A percentile compares a stretch with the other conserved stretches of the same genome.
Evolutionary conservation across 2,329 filamentous ascomycete species (phyloP).

Genomic region (Apiospora aurea): DNA sequence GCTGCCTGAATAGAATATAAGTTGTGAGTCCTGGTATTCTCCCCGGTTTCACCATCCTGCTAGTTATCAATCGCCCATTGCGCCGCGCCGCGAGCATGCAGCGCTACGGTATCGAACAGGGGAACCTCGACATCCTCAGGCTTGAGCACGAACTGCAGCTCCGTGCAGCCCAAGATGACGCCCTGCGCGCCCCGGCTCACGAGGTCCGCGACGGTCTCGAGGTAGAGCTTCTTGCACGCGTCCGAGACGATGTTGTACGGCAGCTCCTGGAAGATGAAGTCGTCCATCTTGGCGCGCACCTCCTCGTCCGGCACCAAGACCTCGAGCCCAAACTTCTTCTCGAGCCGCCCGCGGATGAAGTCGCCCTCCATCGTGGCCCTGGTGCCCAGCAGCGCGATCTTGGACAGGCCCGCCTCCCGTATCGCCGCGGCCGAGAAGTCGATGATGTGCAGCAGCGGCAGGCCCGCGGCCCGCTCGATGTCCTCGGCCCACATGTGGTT

Average conservation of each 20-base stretch:
- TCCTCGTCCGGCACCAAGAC: slow-evolving; percentile 33
- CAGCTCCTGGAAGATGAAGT: slow-evolving; percentile 34
- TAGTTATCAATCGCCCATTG: slow-evolving; percentile 20
- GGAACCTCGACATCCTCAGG: slow-evolving; percentile 15
- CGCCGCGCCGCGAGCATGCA: slow-evolving; percentile 20
- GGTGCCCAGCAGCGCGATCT: slow-evolving; percentile 33
- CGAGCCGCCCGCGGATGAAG: slow-evolving; percentile 33
- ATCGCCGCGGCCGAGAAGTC: slow-evolving; percentile 28
- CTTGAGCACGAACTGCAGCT: slow-evolving; percentile 29
- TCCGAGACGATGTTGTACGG: slow-evolving; percentile 31
- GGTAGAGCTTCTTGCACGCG: slow-evolving; percentile 29
- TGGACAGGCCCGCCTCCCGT: neutral
- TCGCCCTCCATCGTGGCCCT: slow-evolving; percentile 36
- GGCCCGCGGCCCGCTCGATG: slow-evolving; percentile 27
- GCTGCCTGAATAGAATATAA: neutral
- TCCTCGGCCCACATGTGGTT: slow-evolving; percentile 31
- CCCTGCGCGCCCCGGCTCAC: slow-evolving; percentile 31
- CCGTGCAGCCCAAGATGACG: slow-evolving; percentile 36
- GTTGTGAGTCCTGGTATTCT: neutral
- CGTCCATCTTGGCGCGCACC: slow-evolving; percentile 31
- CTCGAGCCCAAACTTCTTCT: slow-evolving; percentile 23
- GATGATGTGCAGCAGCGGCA: slow-evolving; percentile 32
- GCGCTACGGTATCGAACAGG: slow-evolving; percentile 18
- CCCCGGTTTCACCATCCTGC: neutral
- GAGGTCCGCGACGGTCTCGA: slow-evolving; percentile 30